phyloP scores from a whole-genome alignment of 306 rosid genomes.

The Vigna mungo region DNA sequence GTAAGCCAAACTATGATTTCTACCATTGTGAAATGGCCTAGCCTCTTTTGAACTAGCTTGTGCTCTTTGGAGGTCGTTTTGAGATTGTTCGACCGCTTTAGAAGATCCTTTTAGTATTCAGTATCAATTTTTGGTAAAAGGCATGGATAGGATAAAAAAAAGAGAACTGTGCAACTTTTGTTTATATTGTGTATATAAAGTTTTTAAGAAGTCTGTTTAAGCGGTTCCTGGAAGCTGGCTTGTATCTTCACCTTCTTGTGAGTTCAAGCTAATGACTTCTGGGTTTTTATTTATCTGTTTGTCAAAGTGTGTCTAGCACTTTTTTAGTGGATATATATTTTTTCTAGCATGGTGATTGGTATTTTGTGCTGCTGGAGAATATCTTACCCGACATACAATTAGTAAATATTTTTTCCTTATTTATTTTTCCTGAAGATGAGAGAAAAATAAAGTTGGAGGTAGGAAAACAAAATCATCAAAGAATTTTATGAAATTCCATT shows the following conservation, averaged over 20 bases:
- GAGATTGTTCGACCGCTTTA: conserved; percentile 20
- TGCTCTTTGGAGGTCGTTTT: background rate
- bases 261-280: background rate
- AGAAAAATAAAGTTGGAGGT: background rate
- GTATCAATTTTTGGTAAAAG: background rate
- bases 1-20: conserved; percentile 16
- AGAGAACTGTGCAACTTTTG: background rate
- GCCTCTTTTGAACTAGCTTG: conserved; percentile 18
- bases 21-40: conserved; percentile 6
- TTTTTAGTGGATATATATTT: background rate
- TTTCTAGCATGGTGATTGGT: conserved; percentile 12
- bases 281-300: background rate
- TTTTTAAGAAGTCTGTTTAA: conserved; percentile 3
- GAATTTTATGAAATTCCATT: conserved; percentile 27
- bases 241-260: background rate
- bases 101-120: conserved; percentile 28
- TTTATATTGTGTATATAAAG: background rate
- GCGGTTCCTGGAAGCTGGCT: background rate
- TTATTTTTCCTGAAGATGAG: background rate
- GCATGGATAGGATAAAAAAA: background rate
- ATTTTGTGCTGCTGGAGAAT: background rate
- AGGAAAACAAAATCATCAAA: conserved; percentile 10
- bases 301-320: background rate
- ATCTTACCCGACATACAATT: background rate
- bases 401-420: background rate